Conservation (phyloP, 2,329 filamentous ascomycete species). For the Onygenales sp. region DNA sequence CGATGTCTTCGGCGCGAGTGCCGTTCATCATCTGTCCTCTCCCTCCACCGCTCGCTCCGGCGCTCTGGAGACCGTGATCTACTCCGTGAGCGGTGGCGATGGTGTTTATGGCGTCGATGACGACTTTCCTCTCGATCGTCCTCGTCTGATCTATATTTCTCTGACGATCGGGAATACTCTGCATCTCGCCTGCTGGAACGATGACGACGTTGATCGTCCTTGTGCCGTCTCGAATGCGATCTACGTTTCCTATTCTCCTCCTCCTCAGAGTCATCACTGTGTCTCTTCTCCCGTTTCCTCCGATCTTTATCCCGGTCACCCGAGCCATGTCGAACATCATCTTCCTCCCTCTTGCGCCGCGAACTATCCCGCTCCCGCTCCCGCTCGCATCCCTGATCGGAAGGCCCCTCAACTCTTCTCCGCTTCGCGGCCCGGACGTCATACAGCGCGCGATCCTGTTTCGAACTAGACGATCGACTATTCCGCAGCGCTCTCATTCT, state of each 20-base stretch:
- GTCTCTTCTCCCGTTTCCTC: constrained; percentile 16
- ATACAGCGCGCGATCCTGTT: constrained; percentile 12
- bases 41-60: constrained; percentile 2
- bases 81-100: constrained; percentile 11
- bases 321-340: constrained; percentile 16
- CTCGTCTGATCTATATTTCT: constrained; percentile 13
- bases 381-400: constrained; percentile 9
- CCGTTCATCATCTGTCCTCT: constrained; percentile 3
- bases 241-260: constrained; percentile 7
- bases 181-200: constrained; percentile 7
- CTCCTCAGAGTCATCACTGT: constrained; percentile 11
- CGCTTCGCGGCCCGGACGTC: constrained; percentile 15
- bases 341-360: constrained; percentile 19
- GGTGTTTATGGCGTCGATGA: constrained; percentile 5
- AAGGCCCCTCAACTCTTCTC: constrained; percentile 15
- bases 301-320: constrained; percentile 1
- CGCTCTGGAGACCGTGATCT: constrained; percentile 15
- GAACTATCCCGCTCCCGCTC: constrained; percentile 13
- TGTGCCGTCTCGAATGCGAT: constrained; percentile 2
- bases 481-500: constrained; percentile 53
- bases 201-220: constrained; percentile 6
- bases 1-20: neutral
- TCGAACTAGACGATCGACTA: constrained; percentile 26
- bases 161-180: constrained; percentile 16
- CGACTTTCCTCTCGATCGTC: constrained; percentile 2